Evolutionary conservation across 371 early-diverging fungal genomes (phyloP).

Genomic region (Mortierella sp.): DNA sequence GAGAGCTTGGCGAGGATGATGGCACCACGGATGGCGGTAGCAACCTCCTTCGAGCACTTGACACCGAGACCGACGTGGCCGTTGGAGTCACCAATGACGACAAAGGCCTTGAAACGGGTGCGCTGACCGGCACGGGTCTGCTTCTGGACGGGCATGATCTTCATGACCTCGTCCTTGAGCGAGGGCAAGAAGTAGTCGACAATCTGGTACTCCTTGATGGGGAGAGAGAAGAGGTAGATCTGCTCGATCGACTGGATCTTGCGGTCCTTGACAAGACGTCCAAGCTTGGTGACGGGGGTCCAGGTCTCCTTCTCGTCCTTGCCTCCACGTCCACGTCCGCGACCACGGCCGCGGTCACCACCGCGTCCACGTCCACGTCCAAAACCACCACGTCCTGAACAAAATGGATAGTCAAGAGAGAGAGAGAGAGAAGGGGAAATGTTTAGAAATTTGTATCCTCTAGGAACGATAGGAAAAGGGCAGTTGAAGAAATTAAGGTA

Average conservation of each 20-base stretch:
- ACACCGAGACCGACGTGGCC: constrained; percentile 99
- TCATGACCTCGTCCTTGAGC: constrained; percentile 99
- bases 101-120: constrained; percentile 99
- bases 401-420: not conserved
- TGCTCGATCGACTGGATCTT: constrained; percentile 87
- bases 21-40: constrained; percentile 99
- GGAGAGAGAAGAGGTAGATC: constrained; percentile 88
- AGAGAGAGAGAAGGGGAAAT: not conserved
- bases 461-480: not conserved
- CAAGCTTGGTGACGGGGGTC: constrained; percentile 97
- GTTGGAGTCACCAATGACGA: constrained; percentile 98
- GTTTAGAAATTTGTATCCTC: not conserved
- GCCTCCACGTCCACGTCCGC: constrained; percentile 85
- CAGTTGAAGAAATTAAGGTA: not conserved
- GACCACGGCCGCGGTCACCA: constrained; percentile 86
- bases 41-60: constrained; percentile 99
- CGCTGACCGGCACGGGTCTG: constrained; percentile 99
- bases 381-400: constrained; percentile 81
- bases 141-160: constrained; percentile 99
- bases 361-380: constrained; percentile 89
- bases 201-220: constrained; percentile 99
- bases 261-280: constrained; percentile 96
- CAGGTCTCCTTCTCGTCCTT: constrained; percentile 92
- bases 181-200: constrained; percentile 97
- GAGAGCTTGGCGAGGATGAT: constrained; percentile 99